Percentiles rank a stretch among this genome's conserved stretches.
phyloP scores from a whole-genome alignment of 352 stramenopile species.

The Plasmopara halstedii region DNA sequence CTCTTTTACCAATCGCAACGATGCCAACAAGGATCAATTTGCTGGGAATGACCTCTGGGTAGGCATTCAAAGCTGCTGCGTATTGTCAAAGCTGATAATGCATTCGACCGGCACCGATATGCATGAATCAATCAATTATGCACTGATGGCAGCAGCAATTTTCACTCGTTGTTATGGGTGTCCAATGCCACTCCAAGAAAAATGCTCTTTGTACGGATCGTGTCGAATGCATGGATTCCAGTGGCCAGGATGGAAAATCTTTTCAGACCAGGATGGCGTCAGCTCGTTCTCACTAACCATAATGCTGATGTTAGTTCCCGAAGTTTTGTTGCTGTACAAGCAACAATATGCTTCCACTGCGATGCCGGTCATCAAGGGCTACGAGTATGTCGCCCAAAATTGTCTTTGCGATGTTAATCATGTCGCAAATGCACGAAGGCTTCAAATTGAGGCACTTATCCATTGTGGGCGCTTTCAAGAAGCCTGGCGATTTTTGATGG shows the following conservation, averaged over 20 bases:
- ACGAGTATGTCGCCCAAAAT: conserved; percentile 37
- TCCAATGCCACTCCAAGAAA: conserved; percentile 50
- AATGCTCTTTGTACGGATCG: conserved; percentile 48
- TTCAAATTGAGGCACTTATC: conserved; percentile 42
- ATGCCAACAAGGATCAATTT: conserved; percentile 16
- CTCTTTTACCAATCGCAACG: conserved; percentile 11
- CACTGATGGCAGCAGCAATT: conserved; percentile 52
- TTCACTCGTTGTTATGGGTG: conserved; percentile 52
- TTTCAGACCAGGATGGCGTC: conserved; percentile 36
- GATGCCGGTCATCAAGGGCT: conserved; percentile 52
- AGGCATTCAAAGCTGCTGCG: conserved; percentile 39
- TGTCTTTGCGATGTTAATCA: conserved; percentile 45
- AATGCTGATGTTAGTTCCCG: conserved; percentile 35
- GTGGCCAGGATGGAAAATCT: conserved; percentile 48
- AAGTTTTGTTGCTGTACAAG: conserved; percentile 46
- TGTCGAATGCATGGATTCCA: conserved; percentile 46
- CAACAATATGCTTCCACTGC: conserved; percentile 31
- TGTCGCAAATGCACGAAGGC: conserved; percentile 37
- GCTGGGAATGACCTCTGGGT: conserved; percentile 52
- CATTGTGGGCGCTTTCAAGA: conserved; percentile 48
- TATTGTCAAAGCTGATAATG: conserved; percentile 51
- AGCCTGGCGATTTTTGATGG: conserved; percentile 28
- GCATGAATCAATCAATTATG: conserved; percentile 44
- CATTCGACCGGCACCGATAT: conserved; percentile 25
- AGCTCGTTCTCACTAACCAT: conserved; percentile 26